Percentiles rank a stretch among this genome's conserved stretches.
Evolutionary conservation across 768 basidiomycete species (phyloP).

Genomic region (Phylloporus rhodoxanthus): DNA sequence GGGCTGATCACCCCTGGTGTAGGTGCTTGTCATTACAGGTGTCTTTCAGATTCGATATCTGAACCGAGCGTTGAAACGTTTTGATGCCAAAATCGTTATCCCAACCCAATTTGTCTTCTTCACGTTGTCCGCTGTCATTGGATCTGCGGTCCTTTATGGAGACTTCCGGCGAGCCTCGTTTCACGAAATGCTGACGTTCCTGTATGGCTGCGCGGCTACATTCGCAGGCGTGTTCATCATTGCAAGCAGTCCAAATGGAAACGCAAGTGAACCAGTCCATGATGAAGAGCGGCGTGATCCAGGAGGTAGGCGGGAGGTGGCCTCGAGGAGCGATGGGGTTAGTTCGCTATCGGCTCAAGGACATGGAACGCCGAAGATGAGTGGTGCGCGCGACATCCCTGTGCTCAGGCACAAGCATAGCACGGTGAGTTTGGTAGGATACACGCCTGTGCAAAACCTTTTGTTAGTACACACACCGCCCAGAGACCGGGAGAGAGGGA

Average conservation of each 20-base stretch:
- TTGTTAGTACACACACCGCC: conserved; percentile 63
- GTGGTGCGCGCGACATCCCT: conserved; percentile 39
- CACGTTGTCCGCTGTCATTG: conserved; percentile 87
- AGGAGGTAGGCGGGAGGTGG: conserved; percentile 24
- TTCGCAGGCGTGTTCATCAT: conserved; percentile 88
- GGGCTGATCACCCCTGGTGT: conserved; percentile 7
- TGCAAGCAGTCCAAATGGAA: conserved; percentile 50
- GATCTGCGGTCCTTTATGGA: conserved; percentile 89
- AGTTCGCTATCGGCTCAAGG: conserved; percentile 23
- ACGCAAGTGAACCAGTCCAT: conserved; percentile 24
- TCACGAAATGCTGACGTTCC: conserved; percentile 76
- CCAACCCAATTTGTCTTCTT: conserved; percentile 95
- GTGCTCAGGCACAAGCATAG: conserved; percentile 49
- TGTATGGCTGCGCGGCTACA: conserved; percentile 85
- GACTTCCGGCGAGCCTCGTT: conserved; percentile 84
- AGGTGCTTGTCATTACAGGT: conserved; percentile 71
- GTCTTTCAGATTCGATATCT: conserved; percentile 81
- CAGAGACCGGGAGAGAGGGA: conserved; percentile 39
- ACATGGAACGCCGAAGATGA: conserved; percentile 39
- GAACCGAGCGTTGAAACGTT: conserved; percentile 84
- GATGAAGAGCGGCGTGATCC: conserved; percentile 31
- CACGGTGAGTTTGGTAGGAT: conserved; percentile 55
- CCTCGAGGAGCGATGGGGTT: conserved; percentile 25
- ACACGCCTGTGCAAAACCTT: conserved; percentile 75
- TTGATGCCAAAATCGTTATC: conserved; percentile 92